Evolutionary conservation across 371 early-diverging fungal genomes (phyloP).

Genomic region (Quaeritorhiza haematococci): DNA sequence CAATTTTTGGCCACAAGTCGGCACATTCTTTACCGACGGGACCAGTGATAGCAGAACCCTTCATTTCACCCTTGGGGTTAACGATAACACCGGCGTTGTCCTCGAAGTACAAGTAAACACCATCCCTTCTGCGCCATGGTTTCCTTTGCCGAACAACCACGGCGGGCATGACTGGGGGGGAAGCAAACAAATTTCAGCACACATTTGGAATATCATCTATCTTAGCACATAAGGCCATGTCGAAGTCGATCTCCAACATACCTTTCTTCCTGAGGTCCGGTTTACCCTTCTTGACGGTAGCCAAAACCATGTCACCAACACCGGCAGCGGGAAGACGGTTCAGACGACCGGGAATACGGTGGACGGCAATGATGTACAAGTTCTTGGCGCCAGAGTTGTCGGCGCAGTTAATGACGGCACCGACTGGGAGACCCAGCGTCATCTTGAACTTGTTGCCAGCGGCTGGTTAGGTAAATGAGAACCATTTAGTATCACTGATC

Average conservation of each 20-base stretch:
- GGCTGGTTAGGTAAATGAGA: slow-evolving; percentile 9
- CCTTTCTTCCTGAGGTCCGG: slow-evolving; percentile 99
- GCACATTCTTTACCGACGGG: slow-evolving; percentile 99
- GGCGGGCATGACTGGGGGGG: slow-evolving; percentile 86
- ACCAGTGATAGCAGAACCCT: slow-evolving; percentile 99
- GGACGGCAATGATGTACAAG: slow-evolving; percentile 98
- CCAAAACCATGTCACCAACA: slow-evolving; percentile 99
- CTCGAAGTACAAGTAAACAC: slow-evolving; percentile 80
- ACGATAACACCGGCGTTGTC: slow-evolving; percentile 98
- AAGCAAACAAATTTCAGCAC: slow-evolving; percentile 3
- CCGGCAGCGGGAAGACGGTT: slow-evolving; percentile 99
- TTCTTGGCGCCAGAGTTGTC: slow-evolving; percentile 99
- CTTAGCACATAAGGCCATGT: background rate
- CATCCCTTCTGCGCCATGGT: slow-evolving; percentile 99
- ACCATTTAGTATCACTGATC: no score
- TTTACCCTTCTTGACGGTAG: slow-evolving; percentile 99
- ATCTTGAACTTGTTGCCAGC: slow-evolving; percentile 96
- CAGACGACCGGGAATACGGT: slow-evolving; percentile 93
- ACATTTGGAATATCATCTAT: background rate
- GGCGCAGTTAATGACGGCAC: slow-evolving; percentile 99
- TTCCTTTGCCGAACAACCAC: slow-evolving; percentile 99
- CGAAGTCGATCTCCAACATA: slow-evolving; percentile 24
- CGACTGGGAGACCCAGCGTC: slow-evolving; percentile 99
- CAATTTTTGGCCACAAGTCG: slow-evolving; percentile 99
- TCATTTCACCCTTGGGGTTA: slow-evolving; percentile 99